Percentiles rank a stretch among this genome's conserved stretches.
These are phyloP conservation scores for Geranium rotundifolium DNA, from an alignment of 345 rosid genomes.

Conservation along the genomic window DNA sequence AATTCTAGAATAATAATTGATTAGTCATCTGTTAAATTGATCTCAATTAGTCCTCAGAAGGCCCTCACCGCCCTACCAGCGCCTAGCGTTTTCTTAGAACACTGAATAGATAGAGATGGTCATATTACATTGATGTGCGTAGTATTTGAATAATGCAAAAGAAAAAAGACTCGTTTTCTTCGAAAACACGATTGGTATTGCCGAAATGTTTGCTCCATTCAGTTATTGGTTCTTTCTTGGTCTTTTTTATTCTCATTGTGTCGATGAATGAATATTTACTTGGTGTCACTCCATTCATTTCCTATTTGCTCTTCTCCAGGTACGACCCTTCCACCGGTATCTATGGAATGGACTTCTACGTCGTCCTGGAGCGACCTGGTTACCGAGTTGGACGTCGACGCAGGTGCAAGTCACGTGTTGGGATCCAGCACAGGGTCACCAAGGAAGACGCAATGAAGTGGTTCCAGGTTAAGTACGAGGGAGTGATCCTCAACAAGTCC, in stretches of 20 bases:
- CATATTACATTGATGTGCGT: too few species aligned
- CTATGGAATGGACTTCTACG: slow-evolving; percentile 21
- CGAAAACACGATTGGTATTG: too few species aligned
- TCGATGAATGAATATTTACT: background rate
- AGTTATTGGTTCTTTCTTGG: too few species aligned
- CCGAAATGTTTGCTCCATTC: too few species aligned
- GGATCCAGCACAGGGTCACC: slow-evolving; percentile 25
- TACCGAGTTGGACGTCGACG: slow-evolving; percentile 22
- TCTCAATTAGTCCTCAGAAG: too few species aligned
- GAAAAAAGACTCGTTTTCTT: too few species aligned
- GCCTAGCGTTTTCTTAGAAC: too few species aligned
- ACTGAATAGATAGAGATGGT: background rate
- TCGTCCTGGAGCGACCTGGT: slow-evolving; percentile 25
- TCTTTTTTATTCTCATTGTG: too few species aligned
- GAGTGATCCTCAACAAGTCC: slow-evolving; percentile 21
- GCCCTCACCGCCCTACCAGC: too few species aligned
- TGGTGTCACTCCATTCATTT: background rate
- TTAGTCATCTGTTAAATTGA: too few species aligned
- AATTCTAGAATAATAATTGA: too few species aligned
- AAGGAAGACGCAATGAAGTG: slow-evolving; percentile 30
- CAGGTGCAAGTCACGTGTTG: slow-evolving; percentile 20
- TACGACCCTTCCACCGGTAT: slow-evolving; percentile 25
- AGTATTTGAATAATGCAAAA: too few species aligned
- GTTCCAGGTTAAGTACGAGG: slow-evolving; percentile 27
- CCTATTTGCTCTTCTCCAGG: background rate